Percentiles rank a stretch among this genome's conserved stretches.
phyloP scores from a whole-genome alignment of 2,329 filamentous ascomycete species.

The Corynespora cassiicola region DNA sequence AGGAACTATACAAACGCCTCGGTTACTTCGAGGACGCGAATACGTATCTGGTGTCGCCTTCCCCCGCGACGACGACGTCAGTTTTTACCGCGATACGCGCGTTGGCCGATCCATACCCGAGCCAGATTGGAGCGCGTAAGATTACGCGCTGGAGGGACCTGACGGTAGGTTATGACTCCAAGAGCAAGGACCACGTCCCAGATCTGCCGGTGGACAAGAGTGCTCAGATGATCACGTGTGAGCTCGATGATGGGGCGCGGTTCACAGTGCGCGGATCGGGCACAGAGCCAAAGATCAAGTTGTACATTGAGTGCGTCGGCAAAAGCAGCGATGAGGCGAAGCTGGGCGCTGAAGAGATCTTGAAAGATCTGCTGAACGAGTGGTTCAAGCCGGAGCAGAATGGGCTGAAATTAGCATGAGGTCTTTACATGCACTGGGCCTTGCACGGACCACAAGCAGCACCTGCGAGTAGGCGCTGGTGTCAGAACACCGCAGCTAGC shows the following conservation, averaged over 20 bases:
- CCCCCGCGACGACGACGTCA: slow-evolving; percentile 56
- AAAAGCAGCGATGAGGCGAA: slow-evolving; percentile 51
- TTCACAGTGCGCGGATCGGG: slow-evolving; percentile 68
- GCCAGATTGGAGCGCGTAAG: slow-evolving; percentile 57
- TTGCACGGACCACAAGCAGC: too few relatives aligned
- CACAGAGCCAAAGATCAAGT: slow-evolving; percentile 72
- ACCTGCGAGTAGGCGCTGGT: too few relatives aligned
- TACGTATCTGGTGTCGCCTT: slow-evolving; percentile 67
- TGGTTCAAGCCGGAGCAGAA: slow-evolving; percentile 56
- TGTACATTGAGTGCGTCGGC: slow-evolving; percentile 60
- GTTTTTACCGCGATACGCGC: slow-evolving; percentile 63
- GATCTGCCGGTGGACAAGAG: slow-evolving; percentile 62
- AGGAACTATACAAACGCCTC: slow-evolving; percentile 62
- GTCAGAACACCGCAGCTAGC: too few relatives aligned
- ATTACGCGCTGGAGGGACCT: slow-evolving; percentile 68
- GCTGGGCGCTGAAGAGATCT: slow-evolving; percentile 52
- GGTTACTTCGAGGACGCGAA: slow-evolving; percentile 70
- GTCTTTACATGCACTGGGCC: too few relatives aligned
- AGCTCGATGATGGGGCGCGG: slow-evolving; percentile 61
- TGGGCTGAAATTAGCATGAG: slow-evolving; percentile 41
- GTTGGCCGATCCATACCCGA: slow-evolving; percentile 50
- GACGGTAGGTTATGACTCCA: slow-evolving; percentile 66
- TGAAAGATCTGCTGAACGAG: slow-evolving; percentile 53
- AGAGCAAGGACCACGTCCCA: slow-evolving; percentile 58
- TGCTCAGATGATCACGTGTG: slow-evolving; percentile 70